Evolutionary conservation across 1,284 basidiomycete species (phyloP), one percentile per base, ranked within the genome.

Genomic region (Cutaneotrichosporon curvatum): DNA sequence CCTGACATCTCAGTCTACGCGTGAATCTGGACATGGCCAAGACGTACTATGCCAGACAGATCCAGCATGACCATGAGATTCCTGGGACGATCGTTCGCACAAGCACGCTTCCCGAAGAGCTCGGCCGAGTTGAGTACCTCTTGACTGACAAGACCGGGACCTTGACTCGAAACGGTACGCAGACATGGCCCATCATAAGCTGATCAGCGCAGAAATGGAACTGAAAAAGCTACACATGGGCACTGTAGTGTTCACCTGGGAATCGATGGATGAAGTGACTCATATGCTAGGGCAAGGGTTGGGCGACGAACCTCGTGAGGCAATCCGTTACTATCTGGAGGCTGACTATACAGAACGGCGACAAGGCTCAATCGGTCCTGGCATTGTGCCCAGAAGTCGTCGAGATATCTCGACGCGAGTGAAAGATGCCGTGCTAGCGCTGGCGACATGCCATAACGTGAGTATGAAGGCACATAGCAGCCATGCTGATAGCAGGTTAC

Each of bases 21-120:
- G 94, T 99, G 51, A 99, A 99, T 62, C 78, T 98, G 41, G 95
- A 99, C 69, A 97, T 99, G 92, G 95, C 94, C 51, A 99, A 99
- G 75, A 97, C 92, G 0, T 87, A 97, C 35, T 98, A 98, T 62
- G 89, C 90, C 0, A 82, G 86, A 38, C 87, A 94, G 60, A 98
- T 98, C 51, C 90, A 92, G 83, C 82, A 80, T 50, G 95, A 99
- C 70, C 64, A 63, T 35, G 90, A 97, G 71, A 98, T 99, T 56
- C 88, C 89, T 1, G 81, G 83, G 40, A 97, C 95, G 2, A 94
- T 98, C 52, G 95, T 98, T 3, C 79, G 95, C 22, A 98, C 95
- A 3, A 90, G 87, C 60, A 99, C 95, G 4, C 76, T 99, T 4
- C 95, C 95, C 0, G 95, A 99, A 65, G 95, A 98, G 67, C 78